phyloP scores from a whole-genome alignment of 257 asterid species.

The Primulina eburnea region DNA sequence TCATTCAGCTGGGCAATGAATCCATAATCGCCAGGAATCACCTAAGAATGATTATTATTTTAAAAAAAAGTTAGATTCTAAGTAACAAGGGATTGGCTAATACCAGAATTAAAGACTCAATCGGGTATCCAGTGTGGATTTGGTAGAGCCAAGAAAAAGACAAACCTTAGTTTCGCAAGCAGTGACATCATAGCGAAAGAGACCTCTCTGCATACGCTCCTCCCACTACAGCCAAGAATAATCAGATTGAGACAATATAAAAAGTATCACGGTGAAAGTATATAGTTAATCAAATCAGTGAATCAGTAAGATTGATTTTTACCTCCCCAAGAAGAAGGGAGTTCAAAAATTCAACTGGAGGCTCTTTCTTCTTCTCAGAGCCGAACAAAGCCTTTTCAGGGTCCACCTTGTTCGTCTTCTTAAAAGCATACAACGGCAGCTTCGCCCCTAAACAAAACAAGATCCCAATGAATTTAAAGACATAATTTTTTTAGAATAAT shows the following conservation, averaged over 20 bases:
- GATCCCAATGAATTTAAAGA: conserved; percentile 15
- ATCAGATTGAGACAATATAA: conserved; percentile 25
- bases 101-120: not conserved
- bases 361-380: conserved; percentile 40
- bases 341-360: conserved; percentile 59
- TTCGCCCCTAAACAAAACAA: conserved; percentile 52
- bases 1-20: conserved; percentile 89
- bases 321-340: conserved; percentile 79
- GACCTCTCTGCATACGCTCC: conserved; percentile 90
- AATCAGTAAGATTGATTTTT: not conserved
- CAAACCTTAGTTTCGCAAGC: conserved; percentile 92
- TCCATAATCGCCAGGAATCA: conserved; percentile 87
- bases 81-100: not conserved
- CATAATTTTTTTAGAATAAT: not conserved
- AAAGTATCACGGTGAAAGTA: not conserved
- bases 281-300: not conserved
- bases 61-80: not conserved
- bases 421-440: conserved; percentile 76
- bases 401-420: conserved; percentile 37
- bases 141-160: not conserved
- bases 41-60: conserved; percentile 37
- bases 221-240: conserved; percentile 70
- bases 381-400: conserved; percentile 32
- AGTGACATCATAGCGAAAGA: conserved; percentile 97
- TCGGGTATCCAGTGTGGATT: not conserved